phyloP scores from a whole-genome alignment of 345 rosid species.

The Passiflora organensis region DNA sequence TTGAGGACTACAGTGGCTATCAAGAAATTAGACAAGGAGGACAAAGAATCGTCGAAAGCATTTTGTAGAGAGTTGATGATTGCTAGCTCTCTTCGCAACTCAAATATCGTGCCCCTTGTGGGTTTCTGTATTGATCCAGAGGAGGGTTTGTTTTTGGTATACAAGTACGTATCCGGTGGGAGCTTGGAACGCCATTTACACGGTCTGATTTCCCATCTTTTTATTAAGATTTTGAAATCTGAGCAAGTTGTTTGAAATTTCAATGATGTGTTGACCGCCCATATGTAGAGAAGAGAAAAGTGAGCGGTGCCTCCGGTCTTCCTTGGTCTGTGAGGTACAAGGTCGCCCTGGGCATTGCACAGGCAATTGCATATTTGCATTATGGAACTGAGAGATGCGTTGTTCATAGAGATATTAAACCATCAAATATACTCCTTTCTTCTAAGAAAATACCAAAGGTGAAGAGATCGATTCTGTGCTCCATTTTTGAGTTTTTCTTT shows the following conservation, averaged over 20 bases:
- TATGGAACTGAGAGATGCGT: constrained; percentile 81
- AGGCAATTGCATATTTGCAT: constrained; percentile 74
- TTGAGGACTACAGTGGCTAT: constrained; percentile 69
- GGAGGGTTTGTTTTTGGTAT: constrained; percentile 87
- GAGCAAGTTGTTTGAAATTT: background rate
- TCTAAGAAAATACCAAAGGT: constrained; percentile 82
- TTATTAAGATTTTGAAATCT: background rate
- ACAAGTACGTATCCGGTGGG: constrained; percentile 91
- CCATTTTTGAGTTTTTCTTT: background rate
- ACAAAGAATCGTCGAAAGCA: constrained; percentile 81
- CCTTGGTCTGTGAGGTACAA: constrained; percentile 79
- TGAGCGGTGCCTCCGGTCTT: constrained; percentile 32
- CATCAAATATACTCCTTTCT: constrained; percentile 88
- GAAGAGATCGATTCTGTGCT: constrained; percentile 4
- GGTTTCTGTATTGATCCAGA: constrained; percentile 89
- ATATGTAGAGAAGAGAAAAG: constrained; percentile 53
- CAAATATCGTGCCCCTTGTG: constrained; percentile 69
- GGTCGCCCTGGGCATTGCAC: constrained; percentile 76
- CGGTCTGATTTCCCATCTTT: constrained; percentile 41
- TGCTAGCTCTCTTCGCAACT: constrained; percentile 76
- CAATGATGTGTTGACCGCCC: background rate
- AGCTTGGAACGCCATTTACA: constrained; percentile 79
- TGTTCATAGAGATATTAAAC: constrained; percentile 94
- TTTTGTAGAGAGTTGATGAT: constrained; percentile 96
- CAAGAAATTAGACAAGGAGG: constrained; percentile 78